Base-by-base conservation (phyloP, 2,329 filamentous ascomycete species). In the Sporothrix pallida region DNA sequence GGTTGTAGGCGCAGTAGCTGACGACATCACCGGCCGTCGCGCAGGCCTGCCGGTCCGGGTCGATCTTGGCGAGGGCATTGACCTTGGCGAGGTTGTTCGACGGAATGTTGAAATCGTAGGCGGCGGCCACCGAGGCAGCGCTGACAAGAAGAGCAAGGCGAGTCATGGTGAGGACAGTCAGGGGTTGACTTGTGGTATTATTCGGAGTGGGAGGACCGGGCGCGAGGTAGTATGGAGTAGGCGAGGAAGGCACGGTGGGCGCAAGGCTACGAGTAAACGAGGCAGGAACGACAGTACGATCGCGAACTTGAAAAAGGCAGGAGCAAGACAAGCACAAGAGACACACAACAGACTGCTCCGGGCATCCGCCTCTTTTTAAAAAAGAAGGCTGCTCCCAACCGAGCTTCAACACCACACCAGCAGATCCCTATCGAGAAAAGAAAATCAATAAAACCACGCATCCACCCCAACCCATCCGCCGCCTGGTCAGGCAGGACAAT, bases 41-140 rank as follows among this genome's bases (percentile, higher is more conserved):
- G 58, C 78, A 79, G 48, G 77, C 77, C 2, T 71, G 52, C 54
- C 63, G 62, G 52, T 73, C 73, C 62, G 62, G 58, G 68, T 75
- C 71, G 20, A 37, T 58, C 17, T 56, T 37, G 67, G n/a, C 56
- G 9, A 63, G 72, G 15, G 67, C 37, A 31, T 37, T 15, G 15
- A 17, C 20, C 26, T 63, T 52, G n/a, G 65, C 54, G 4, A 73
- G 54, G 50, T 62, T 56, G 26, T 58, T 68, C 46, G 65, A 26
- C 62, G 20, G 31, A 26, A 70, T 20, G 54, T 13, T 42, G 15
- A 69, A 56, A 23, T 73, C 65, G 44, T 52, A 26, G 44, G 72
- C 72, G 15, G 72, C 63, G 17, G 63, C 65, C 50, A 69, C 46
- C 23, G 65, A 37, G 15, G 50, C 62, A 15, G 52, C 62, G 60